Conservation (phyloP, 108 stramenopile genomes). For the Cyclotella atomus region DNA sequence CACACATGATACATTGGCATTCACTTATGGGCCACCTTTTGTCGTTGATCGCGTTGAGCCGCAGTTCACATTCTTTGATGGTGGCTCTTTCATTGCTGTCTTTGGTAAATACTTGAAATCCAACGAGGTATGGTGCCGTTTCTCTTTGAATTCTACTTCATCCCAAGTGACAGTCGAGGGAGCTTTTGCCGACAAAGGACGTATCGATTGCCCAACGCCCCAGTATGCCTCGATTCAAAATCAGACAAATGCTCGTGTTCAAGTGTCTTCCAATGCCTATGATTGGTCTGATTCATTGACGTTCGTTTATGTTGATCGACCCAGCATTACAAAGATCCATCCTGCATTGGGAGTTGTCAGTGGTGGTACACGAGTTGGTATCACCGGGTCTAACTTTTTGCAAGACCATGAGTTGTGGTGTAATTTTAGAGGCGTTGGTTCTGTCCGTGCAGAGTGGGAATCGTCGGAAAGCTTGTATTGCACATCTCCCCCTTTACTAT, state of each 20-base stretch:
- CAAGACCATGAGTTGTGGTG: slow-evolving; percentile 48
- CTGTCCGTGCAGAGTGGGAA: slow-evolving; percentile 30
- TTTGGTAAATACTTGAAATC: slow-evolving; percentile 26
- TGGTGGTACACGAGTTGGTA: slow-evolving; percentile 37
- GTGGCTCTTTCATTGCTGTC: slow-evolving; percentile 22
- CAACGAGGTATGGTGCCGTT: slow-evolving; percentile 35
- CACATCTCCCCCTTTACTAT: slow-evolving; percentile 19
- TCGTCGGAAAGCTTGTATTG: slow-evolving; percentile 29
- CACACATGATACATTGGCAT: slow-evolving; percentile 12
- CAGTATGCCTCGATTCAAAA: slow-evolving; percentile 4
- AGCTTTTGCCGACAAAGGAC: slow-evolving; percentile 7
- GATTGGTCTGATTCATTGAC: slow-evolving; percentile 35
- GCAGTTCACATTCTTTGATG: slow-evolving; percentile 21
- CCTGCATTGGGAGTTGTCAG: slow-evolving; percentile 37
- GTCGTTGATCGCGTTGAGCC: slow-evolving; percentile 12
- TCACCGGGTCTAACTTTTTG: slow-evolving; percentile 42
- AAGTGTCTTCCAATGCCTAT: slow-evolving; percentile 45
- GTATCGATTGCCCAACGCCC: slow-evolving; percentile 27
- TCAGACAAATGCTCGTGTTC: slow-evolving; percentile 29
- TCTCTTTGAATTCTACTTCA: not conserved
- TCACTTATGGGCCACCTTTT: slow-evolving; percentile 24
- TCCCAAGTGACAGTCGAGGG: not conserved
- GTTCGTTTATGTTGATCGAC: slow-evolving; percentile 28
- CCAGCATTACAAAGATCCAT: slow-evolving; percentile 24
- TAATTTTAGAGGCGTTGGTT: slow-evolving; percentile 33